Conservation (phyloP, 306 rosid species). For the Carpinus fangiana region DNA sequence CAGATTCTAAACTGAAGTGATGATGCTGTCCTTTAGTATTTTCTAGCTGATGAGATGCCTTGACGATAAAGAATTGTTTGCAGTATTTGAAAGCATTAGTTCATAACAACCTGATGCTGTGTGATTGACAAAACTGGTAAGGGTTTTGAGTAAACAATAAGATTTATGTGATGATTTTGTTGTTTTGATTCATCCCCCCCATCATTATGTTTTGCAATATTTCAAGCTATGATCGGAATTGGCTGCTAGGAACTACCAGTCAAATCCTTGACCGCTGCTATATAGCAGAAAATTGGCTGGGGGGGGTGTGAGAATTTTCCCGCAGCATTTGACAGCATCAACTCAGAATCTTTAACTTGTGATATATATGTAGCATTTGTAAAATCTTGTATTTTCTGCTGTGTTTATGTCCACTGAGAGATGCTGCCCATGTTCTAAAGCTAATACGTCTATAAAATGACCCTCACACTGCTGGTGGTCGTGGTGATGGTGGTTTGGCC, state of each 20-base stretch:
- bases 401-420: background rate
- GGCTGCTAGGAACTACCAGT: background rate
- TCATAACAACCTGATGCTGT: background rate
- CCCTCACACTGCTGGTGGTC: background rate
- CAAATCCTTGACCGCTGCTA: background rate
- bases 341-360: background rate
- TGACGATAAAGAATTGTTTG: slow-evolving; percentile 13
- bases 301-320: background rate
- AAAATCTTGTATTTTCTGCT: no score
- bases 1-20: background rate
- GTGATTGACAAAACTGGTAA: background rate
- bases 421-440: background rate
- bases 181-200: background rate
- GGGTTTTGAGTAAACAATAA: background rate
- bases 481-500: background rate
- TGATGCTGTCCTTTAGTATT: background rate
- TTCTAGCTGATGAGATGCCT: background rate
- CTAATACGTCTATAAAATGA: background rate
- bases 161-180: background rate
- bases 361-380: background rate
- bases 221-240: background rate
- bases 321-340: background rate
- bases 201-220: background rate
- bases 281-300: background rate
- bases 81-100: background rate